These are phyloP conservation scores for Candida ovalis DNA, from an alignment of 805 yeast genomes.

Conservation along the genomic window DNA sequence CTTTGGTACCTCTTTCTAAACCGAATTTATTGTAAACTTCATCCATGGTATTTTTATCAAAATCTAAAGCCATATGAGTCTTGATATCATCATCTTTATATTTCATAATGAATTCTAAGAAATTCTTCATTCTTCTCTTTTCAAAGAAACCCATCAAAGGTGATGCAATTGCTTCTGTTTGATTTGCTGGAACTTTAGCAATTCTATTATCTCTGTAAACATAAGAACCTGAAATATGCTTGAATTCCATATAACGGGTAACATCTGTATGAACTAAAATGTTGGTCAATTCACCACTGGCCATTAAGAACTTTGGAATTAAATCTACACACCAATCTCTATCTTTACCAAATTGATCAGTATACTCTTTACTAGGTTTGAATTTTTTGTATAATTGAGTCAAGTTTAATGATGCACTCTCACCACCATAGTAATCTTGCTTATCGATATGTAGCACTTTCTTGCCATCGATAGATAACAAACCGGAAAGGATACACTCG, in stretches of 20 bases:
- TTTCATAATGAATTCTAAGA: conserved; percentile 80
- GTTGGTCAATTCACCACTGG: conserved; percentile 95
- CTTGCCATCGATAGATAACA: conserved; percentile 95
- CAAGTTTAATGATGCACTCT: conserved; percentile 78
- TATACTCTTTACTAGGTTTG: conserved; percentile 75
- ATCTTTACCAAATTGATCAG: conserved; percentile 75
- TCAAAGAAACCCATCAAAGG: conserved; percentile 95
- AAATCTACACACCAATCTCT: conserved; percentile 98
- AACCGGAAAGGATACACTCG: conserved; percentile 91
- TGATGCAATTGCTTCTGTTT: conserved; percentile 84
- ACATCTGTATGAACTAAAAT: conserved; percentile 94
- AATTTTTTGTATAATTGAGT: conserved; percentile 75
- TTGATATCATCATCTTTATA: conserved; percentile 74
- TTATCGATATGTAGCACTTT: conserved; percentile 95
- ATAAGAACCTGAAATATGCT: conserved; percentile 93
- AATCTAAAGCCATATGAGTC: conserved; percentile 82
- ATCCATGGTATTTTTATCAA: conserved; percentile 87
- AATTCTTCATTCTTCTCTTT: conserved; percentile 90
- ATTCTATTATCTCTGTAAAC: conserved; percentile 87
- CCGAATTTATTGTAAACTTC: conserved; percentile 88
- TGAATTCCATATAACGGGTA: conserved; percentile 92
- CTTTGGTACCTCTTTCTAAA: conserved; percentile 87
- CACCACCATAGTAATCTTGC: conserved; percentile 95
- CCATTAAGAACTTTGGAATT: conserved; percentile 96
- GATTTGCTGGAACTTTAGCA: conserved; percentile 93